phyloP scores from a whole-genome alignment of 148 eudicot species.

The Hydrangea macrophylla region DNA sequence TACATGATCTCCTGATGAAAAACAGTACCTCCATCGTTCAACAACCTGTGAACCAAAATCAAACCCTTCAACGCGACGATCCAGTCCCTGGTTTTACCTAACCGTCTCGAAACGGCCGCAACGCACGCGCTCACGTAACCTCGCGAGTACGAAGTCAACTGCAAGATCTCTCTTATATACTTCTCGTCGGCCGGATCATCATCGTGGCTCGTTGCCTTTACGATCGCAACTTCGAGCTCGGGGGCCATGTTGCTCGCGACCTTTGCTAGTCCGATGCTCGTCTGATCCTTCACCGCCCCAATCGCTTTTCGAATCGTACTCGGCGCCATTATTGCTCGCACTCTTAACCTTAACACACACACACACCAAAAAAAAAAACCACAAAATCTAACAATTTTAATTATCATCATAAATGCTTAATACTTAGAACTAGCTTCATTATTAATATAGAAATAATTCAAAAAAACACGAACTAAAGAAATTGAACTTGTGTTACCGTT shows the following conservation, averaged over 20 bases:
- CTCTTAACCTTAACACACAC: too few species aligned
- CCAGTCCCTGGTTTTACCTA: conserved; percentile 87
- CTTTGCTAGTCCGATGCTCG: conserved; percentile 87
- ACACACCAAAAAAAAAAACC: too few species aligned
- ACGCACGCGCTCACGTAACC: conserved; percentile 75
- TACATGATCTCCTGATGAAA: conserved; percentile 80
- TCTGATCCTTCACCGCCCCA: conserved; percentile 93
- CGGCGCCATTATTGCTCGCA: conserved; percentile 42
- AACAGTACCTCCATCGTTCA: conserved; percentile 68
- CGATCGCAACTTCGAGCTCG: conserved; percentile 84
- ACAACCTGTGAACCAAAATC: conserved; percentile 61
- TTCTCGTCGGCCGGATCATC: conserved; percentile 83
- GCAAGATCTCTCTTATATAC: conserved; percentile 66
- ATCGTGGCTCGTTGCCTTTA: conserved; percentile 91
- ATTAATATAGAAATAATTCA: too few species aligned
- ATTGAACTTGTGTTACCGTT: neutral
- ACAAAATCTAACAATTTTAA: neutral
- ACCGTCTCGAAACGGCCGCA: conserved; percentile 51
- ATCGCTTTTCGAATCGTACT: conserved; percentile 84
- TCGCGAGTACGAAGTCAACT: conserved; percentile 58
- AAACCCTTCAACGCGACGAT: conserved; percentile 79
- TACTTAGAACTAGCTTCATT: neutral
- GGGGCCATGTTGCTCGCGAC: conserved; percentile 88
- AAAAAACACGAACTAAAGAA: neutral
- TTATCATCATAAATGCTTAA: neutral